A percentile compares a stretch with the other conserved stretches of the same genome.
phyloP scores from a whole-genome alignment of 1,284 basidiomycete species.

The Trichosporon ovoides region DNA sequence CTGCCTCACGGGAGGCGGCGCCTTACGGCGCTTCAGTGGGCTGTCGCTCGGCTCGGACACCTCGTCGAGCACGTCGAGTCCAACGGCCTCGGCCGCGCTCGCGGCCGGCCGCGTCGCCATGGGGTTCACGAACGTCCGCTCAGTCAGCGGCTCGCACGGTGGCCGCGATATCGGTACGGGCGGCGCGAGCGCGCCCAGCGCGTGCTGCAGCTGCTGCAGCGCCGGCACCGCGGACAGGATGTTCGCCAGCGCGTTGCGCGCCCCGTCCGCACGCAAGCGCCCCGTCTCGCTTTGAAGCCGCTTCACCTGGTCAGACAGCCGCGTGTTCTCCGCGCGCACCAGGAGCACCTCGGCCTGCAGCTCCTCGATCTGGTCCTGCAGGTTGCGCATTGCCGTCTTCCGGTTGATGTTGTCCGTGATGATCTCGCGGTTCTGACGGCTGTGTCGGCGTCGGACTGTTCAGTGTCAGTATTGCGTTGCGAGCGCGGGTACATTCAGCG shows the following conservation, averaged over 20 bases:
- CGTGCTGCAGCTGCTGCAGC: conserved; percentile 7
- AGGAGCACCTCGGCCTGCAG: conserved; percentile 17
- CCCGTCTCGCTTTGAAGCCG: background rate
- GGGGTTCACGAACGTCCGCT: conserved; percentile 7
- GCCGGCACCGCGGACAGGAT: conserved; percentile 14
- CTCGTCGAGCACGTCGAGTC: background rate
- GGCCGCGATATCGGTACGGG: background rate
- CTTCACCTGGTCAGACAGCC: conserved; percentile 5
- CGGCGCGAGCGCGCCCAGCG: background rate
- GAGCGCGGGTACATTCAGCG: too few species aligned
- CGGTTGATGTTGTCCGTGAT: conserved; percentile 20
- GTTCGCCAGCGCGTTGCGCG: conserved; percentile 8
- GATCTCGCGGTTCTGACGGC: conserved; percentile 19
- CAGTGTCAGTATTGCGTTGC: background rate
- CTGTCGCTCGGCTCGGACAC: conserved; percentile 6
- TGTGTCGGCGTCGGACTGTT: conserved; percentile 19
- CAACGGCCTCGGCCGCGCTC: background rate
- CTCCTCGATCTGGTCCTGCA: conserved; percentile 15
- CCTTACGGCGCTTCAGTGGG: background rate
- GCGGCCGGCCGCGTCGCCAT: conserved; percentile 18
- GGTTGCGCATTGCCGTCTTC: conserved; percentile 7
- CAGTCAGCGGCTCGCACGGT: background rate
- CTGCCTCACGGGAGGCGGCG: background rate
- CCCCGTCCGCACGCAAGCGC: background rate
- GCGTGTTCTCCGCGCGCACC: conserved; percentile 2